Evolutionary conservation across 75 land plant genomes (phyloP), one percentile per base, ranked within the genome.

Genomic region (Adiantum capillusveneris): DNA sequence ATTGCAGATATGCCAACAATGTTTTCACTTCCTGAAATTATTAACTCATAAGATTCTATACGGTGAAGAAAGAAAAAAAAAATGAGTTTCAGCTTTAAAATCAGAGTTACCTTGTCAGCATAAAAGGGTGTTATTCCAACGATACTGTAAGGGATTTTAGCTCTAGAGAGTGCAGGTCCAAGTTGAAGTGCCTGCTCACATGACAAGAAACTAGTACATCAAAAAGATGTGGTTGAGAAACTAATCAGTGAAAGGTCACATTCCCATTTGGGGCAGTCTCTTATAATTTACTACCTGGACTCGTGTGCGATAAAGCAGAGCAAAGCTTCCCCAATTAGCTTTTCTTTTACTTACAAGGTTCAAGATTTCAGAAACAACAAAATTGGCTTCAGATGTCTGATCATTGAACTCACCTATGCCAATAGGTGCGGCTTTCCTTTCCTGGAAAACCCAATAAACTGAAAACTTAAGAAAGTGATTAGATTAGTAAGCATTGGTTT

Each of bases 91-190:
- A 41, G 12, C 14, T 41, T 41, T 14, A 41, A 41, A 41, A 41
- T 25, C n/a, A n/a, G n/a, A n/a, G n/a, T n/a, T 31, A 68, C 70
- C 67, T 68, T 65, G 21, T 65, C 22, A 12, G 70, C 49, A 28
- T 36, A 68, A 11, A 68, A 63, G 0, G 67, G 67, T 11, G 29
- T 0, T 11, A 42, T 16, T 51, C 70, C 70, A 49, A 29, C 2
- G 3, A 62, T 26, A 25, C 1, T n/a, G 69, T 64, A 39, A 42
- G 70, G 70, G 29, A 68, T 68, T 14, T 25, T 25, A 30, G 28
- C 37, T 12, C 22, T 63, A n/a, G 36, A 31, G 22, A 61, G 53
- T n/a, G 56, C 53, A 17, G 56, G 18, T 36, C 64, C 68, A 12
- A 68, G 24, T 19, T 11, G 37, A 60, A 28, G 45, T 13, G 65